phyloP scores from a whole-genome alignment of 768 basidiomycete genomes.

The Podaxis pistillaris region DNA sequence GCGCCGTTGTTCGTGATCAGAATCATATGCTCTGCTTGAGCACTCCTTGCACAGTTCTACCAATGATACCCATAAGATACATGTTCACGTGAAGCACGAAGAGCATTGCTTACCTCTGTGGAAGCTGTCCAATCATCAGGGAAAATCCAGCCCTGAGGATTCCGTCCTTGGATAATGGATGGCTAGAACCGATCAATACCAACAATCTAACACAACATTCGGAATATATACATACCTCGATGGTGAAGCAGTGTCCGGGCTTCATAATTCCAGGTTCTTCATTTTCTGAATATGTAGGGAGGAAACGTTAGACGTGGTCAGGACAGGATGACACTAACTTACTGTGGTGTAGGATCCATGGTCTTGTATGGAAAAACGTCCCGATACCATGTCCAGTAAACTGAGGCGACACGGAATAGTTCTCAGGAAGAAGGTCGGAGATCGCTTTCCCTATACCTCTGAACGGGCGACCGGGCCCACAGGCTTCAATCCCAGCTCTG shows the following conservation, averaged over 20 bases:
- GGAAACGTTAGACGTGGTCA: neutral
- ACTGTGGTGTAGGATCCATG: constrained; percentile 84
- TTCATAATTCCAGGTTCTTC: constrained; percentile 80
- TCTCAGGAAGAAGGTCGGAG: constrained; percentile 40
- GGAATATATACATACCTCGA: constrained; percentile 56
- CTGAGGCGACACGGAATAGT: constrained; percentile 64
- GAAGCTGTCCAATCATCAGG: constrained; percentile 95
- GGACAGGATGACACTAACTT: constrained; percentile 21
- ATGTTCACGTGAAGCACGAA: neutral
- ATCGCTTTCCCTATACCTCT: constrained; percentile 73
- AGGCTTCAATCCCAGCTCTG: constrained; percentile 66
- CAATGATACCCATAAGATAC: neutral
- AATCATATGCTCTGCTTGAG: constrained; percentile 88
- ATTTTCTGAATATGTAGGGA: constrained; percentile 51
- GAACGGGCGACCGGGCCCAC: constrained; percentile 71
- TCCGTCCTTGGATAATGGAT: constrained; percentile 69
- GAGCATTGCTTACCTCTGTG: constrained; percentile 57
- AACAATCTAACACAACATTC: neutral
- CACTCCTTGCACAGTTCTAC: constrained; percentile 77
- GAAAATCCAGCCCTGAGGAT: constrained; percentile 72
- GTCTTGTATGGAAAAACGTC: constrained; percentile 71
- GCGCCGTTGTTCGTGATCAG: constrained; percentile 75
- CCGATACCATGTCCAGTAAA: constrained; percentile 92
- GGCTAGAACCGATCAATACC: constrained; percentile 44
- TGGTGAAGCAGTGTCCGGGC: constrained; percentile 89